A percentile compares a stretch with the other conserved stretches of the same genome.
These are phyloP conservation scores for Xerocomellus chrysenteron DNA, from an alignment of 768 basidiomycete genomes.

Conservation along the genomic window DNA sequence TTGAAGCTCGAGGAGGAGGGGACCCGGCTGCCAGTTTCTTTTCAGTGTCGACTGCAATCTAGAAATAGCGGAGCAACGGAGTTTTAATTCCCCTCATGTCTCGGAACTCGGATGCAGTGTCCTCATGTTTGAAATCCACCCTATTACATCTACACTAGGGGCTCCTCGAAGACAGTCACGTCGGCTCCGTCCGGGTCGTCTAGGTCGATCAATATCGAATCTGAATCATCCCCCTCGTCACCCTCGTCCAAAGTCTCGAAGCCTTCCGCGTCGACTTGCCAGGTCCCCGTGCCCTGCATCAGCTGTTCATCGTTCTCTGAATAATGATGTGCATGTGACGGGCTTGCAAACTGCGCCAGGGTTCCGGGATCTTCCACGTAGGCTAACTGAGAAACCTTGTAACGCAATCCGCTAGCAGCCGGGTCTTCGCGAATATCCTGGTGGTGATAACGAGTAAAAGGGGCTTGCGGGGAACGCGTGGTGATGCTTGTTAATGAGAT, in stretches of 20 bases:
- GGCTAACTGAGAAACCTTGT: conserved; percentile 13
- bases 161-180: neutral
- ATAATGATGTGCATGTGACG: conserved; percentile 8
- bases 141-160: conserved; percentile 8
- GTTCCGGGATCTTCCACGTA: conserved; percentile 20
- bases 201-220: conserved; percentile 18
- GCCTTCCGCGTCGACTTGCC: conserved; percentile 4
- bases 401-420: conserved; percentile 8
- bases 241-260: conserved; percentile 13
- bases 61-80: conserved; percentile 30
- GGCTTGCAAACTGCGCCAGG: conserved; percentile 1
- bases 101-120: conserved; percentile 27
- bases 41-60: conserved; percentile 20
- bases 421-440: conserved; percentile 10
- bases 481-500: conserved; percentile 17
- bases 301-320: conserved; percentile 12
- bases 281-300: conserved; percentile 9
- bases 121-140: conserved; percentile 20
- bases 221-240: conserved; percentile 11
- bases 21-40: conserved; percentile 6
- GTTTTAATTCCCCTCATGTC: conserved; percentile 31
- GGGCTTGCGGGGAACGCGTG: conserved; percentile 15
- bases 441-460: conserved; percentile 21
- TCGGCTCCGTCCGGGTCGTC: conserved; percentile 8
- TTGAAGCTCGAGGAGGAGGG: conserved; percentile 2